A percentile compares a stretch with the other conserved stretches of the same genome.
Evolutionary conservation across 1,284 basidiomycete species (phyloP).

Genomic region (Psilocybe mexicana): DNA sequence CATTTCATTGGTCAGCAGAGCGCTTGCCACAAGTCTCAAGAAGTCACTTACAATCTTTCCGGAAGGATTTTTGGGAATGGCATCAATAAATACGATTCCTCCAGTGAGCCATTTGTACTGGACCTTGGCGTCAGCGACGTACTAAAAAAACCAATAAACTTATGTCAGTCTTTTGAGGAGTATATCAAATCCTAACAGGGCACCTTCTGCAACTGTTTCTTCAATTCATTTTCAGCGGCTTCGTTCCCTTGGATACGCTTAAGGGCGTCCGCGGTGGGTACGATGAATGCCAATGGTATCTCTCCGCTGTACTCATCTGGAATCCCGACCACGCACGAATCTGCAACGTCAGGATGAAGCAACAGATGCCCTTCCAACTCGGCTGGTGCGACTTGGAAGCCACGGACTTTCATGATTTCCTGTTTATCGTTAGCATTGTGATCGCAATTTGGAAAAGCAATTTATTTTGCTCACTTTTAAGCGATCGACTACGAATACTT

Average conservation of each 20-base stretch:
- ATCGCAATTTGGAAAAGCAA: background rate
- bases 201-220: conserved; percentile 43
- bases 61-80: conserved; percentile 72
- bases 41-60: conserved; percentile 56
- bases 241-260: conserved; percentile 38
- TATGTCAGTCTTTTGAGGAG: background rate
- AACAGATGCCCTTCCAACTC: conserved; percentile 78
- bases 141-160: conserved; percentile 36
- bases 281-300: conserved; percentile 74
- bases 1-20: background rate
- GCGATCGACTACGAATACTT: conserved; percentile 63
- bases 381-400: conserved; percentile 64
- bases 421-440: conserved; percentile 22
- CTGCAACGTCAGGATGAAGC: conserved; percentile 47
- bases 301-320: conserved; percentile 82
- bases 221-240: conserved; percentile 40
- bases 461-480: conserved; percentile 47
- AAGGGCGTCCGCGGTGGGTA: conserved; percentile 46
- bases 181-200: background rate
- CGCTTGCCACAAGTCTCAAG: background rate
- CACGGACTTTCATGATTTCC: conserved; percentile 60
- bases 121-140: conserved; percentile 69
- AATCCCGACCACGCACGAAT: conserved; percentile 67
- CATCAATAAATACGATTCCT: conserved; percentile 67
- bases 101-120: conserved; percentile 71